These are phyloP conservation scores for Papiliotrema nemorosa DNA, from an alignment of 1,284 basidiomycete species.

Conservation along the genomic window DNA sequence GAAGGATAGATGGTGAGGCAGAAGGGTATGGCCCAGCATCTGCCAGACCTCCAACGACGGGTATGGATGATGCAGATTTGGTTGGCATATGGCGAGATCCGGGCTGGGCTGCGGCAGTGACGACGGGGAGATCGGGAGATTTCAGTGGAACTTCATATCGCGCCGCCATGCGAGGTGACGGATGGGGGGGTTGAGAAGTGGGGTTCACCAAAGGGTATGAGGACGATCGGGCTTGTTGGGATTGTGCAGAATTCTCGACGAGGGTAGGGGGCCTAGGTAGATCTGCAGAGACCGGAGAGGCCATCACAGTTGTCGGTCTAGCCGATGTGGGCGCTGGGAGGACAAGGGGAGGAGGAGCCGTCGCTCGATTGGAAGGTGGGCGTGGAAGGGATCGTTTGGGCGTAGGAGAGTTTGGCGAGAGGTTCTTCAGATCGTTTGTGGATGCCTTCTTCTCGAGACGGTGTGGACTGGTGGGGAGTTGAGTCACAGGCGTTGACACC, in stretches of 20 bases:
- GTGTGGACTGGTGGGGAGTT: slow-evolving; percentile 10
- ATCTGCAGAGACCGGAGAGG: background rate
- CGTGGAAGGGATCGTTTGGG: background rate
- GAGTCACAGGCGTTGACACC: slow-evolving; percentile 6
- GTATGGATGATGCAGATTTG: slow-evolving; percentile 38
- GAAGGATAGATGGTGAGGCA: slow-evolving; percentile 8
- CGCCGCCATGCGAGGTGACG: too few species aligned
- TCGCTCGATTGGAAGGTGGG: background rate
- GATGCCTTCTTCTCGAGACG: slow-evolving; percentile 25
- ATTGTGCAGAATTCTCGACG: slow-evolving; percentile 2
- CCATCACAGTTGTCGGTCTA: background rate
- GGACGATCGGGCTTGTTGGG: background rate
- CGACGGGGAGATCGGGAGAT: too few species aligned
- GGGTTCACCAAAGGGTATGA: too few species aligned
- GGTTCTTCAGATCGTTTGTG: slow-evolving; percentile 17
- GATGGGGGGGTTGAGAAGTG: too few species aligned
- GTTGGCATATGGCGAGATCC: slow-evolving; percentile 21
- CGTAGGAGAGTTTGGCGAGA: background rate
- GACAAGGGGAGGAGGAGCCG: background rate
- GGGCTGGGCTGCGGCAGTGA: too few species aligned
- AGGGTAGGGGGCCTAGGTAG: background rate
- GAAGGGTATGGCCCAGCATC: slow-evolving; percentile 42
- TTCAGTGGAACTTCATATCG: too few species aligned
- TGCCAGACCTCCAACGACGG: slow-evolving; percentile 38
- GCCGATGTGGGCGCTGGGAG: background rate